phyloP scores from a whole-genome alignment of 768 basidiomycete genomes.

The Kwoniella heveanensis region DNA sequence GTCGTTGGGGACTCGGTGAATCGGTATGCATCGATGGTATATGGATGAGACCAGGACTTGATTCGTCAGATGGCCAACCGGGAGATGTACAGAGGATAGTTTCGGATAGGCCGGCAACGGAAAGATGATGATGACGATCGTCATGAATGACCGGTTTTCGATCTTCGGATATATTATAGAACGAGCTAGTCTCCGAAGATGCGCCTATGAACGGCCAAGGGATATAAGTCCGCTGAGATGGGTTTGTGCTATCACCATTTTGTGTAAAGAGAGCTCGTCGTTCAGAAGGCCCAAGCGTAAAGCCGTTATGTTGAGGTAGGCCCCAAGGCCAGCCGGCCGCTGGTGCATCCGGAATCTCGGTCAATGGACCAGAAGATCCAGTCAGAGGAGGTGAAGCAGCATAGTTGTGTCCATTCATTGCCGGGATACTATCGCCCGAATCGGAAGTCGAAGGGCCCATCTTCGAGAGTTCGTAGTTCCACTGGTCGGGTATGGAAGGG shows the following conservation, averaged over 20 bases:
- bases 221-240: not conserved
- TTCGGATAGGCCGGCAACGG: not conserved
- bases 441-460: not conserved
- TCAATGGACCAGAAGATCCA: not conserved
- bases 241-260: not conserved
- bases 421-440: not conserved
- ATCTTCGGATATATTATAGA: not conserved
- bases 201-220: conserved; percentile 25
- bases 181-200: conserved; percentile 9
- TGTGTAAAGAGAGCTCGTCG: not conserved
- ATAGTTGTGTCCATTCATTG: not conserved
- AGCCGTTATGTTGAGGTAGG: not conserved
- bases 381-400: not conserved
- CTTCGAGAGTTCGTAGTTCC: not conserved
- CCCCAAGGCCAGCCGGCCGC: conserved; percentile 17
- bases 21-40: no score
- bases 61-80: not conserved
- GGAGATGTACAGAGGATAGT: not conserved
- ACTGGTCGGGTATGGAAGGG: not conserved
- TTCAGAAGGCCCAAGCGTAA: not conserved
- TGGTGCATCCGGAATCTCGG: not conserved
- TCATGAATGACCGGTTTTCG: not conserved
- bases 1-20: not conserved
- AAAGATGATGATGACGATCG: not conserved
- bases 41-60: not conserved